Base-by-base conservation (phyloP, 371 early-diverging fungal species). In the Mucor plumbeus region DNA sequence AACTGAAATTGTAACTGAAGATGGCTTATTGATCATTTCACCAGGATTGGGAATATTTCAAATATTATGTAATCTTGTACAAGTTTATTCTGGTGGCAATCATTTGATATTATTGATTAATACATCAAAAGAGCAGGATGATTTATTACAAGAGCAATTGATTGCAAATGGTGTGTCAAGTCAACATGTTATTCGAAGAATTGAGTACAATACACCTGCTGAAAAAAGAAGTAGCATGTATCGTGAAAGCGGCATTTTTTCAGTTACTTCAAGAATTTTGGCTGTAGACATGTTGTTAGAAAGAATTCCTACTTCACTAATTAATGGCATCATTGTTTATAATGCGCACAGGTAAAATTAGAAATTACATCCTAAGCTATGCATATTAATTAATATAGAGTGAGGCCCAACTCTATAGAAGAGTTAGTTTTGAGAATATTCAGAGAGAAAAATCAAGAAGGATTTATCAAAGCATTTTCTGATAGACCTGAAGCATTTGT, bases 401-500 rank as follows among this genome's bases (percentile, higher is more conserved):
- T 98, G 8, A 83, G 84, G 0, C 91, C 90, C 1, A 85, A 91
- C 39, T 93, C 95, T 0, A 92, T 88, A 64, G 96, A 96, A 75
- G 92, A 96, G 4, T 93, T 97, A 68, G 92, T 97, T 38, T 75
- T 98, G 17, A 82, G 94, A 7, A 75, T 97, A 10, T 90, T 87
- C 66, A 86, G 96, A 11, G 86, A 92, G 60, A 79, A 87, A 15
- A 98, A 97, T 74, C 80, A 90, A 69, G 77, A 87, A 54, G 95
- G 94, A 1, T 98, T 97, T 64, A 92, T 98, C 71, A 96, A 97
- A 68, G 99, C 97, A 1, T 90, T 98, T 55, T 92, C 94, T n/a
- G 97, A 98, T 61, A 75, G 82, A 26, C 95, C 98, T 10, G 93
- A 94, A 59, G 63, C 85, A 0, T 91, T 95, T 63, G 82, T 83